Conservation (phyloP, 805 yeast genomes). For the Candida saitoana region DNA sequence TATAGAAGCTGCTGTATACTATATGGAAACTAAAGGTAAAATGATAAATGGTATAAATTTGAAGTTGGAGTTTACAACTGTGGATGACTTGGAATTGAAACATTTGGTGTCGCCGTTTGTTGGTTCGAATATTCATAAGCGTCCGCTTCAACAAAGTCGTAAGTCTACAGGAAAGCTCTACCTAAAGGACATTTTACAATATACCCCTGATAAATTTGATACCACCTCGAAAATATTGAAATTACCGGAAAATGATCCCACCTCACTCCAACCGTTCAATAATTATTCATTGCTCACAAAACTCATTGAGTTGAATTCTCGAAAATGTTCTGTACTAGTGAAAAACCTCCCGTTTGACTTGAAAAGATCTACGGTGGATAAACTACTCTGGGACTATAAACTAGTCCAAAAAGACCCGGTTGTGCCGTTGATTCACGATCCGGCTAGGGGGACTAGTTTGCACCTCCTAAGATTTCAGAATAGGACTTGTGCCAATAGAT, state of each 20-base stretch:
- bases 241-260: conserved; percentile 2
- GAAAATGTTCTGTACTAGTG: conserved; percentile 33
- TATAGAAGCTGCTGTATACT: conserved; percentile 49
- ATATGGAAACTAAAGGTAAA: conserved; percentile 46
- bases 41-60: conserved; percentile 49
- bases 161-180: background rate
- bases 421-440: conserved; percentile 22
- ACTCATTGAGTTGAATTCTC: conserved; percentile 15
- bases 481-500: conserved; percentile 43
- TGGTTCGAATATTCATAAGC: conserved; percentile 4
- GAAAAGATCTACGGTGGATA: conserved; percentile 30
- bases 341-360: conserved; percentile 47
- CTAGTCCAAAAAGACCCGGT: conserved; percentile 23
- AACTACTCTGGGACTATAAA: conserved; percentile 48
- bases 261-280: background rate
- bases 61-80: conserved; percentile 42
- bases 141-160: background rate
- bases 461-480: conserved; percentile 44
- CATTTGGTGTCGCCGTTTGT: conserved; percentile 27
- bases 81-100: conserved; percentile 19
- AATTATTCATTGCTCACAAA: conserved; percentile 12
- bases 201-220: conserved; percentile 8
- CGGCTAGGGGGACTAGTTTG: conserved; percentile 21
- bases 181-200: background rate
- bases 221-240: conserved; percentile 5